Evolutionary conservation across 768 basidiomycete genomes (phyloP), one percentile per base, ranked within the genome.

Genomic region (Boletellus sp.): DNA sequence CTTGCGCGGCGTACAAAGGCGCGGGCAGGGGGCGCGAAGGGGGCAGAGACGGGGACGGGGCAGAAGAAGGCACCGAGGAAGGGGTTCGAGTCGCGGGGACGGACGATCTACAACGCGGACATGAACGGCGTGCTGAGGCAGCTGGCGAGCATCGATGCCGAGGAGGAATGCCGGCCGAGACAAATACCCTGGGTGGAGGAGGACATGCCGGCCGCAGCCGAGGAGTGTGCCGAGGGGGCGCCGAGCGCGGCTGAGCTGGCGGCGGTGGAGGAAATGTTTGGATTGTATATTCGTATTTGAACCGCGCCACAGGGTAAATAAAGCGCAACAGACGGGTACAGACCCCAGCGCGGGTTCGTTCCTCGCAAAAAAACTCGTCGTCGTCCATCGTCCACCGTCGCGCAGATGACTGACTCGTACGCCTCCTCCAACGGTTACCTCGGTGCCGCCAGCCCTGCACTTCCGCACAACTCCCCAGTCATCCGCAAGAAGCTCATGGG

Each of bases 401-500:
- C 55, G 56, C 61, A 82, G 78, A 90, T 90, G 88, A 66, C 87
- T 52, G 85, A 88, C 70, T 85, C 85, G 36, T 90, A 84, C 72
- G 63, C 69, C 42, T 71, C 75, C 39, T 73, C 78, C 48, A 85
- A 84, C 64, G 81, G 81, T 62, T 69, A 71, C 55, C 70, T 75
- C 45, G 87, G 85, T 65, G 82, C 78, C 58, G 81, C 83, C 42
- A 82, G 73, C 54, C 80, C 86, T 38, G 85, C 86, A 19, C 69
- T 85, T 36, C 73, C 69, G 46, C 68, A 59, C 49, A 63, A 64
- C 56, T 58, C 72, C 45, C 65, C 72, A 51, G 71, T 78, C 61
- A 78, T 79, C 56, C 87, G 90, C 72, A 94, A 93, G 84, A 94
- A 94, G 74, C 78, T 94, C 62, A 90, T 88, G 82, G 90, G 92